Conservation (phyloP, 2,329 filamentous ascomycete genomes). For the Biscogniauxia marginata region DNA sequence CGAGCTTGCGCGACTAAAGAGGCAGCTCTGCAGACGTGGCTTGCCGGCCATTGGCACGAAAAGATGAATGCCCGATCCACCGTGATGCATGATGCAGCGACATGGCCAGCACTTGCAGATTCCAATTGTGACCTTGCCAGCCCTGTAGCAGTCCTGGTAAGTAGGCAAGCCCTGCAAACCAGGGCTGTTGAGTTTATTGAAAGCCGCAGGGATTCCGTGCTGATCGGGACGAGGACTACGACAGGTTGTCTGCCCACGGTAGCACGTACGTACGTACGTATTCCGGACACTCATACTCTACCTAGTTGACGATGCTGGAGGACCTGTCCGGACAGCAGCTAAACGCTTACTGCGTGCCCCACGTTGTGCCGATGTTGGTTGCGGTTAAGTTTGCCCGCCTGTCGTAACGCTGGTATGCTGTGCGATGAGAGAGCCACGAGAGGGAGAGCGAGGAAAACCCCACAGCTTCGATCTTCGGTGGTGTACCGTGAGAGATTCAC, state of each 20-base stretch:
- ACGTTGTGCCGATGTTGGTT: slow-evolving; percentile 10
- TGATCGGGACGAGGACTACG: slow-evolving; percentile 14
- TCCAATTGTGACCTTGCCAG: slow-evolving; percentile 27
- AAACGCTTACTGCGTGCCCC: slow-evolving; percentile 15
- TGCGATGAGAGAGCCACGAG: slow-evolving; percentile 23
- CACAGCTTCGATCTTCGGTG: slow-evolving; percentile 15
- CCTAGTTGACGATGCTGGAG: neutral
- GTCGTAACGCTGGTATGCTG: slow-evolving; percentile 19
- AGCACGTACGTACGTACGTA: neutral
- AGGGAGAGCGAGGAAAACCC: slow-evolving; percentile 9
- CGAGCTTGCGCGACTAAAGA: slow-evolving; percentile 26
- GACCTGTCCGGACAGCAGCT: no score
- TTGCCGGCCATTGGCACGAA: slow-evolving; percentile 36
- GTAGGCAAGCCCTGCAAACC: slow-evolving; percentile 20
- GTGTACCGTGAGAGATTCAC: slow-evolving; percentile 10
- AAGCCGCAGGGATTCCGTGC: slow-evolving; percentile 24
- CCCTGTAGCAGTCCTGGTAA: slow-evolving; percentile 24
- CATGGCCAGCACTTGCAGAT: slow-evolving; percentile 24
- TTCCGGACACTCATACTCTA: no score
- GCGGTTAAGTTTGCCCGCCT: slow-evolving; percentile 18
- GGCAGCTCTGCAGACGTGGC: slow-evolving; percentile 29
- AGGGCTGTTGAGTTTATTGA: slow-evolving; percentile 24
- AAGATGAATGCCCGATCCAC: slow-evolving; percentile 23
- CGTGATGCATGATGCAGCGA: slow-evolving; percentile 22
- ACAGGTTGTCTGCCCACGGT: neutral